phyloP scores from a whole-genome alignment of 2,329 filamentous ascomycete species.

The Talaromyces sp. region DNA sequence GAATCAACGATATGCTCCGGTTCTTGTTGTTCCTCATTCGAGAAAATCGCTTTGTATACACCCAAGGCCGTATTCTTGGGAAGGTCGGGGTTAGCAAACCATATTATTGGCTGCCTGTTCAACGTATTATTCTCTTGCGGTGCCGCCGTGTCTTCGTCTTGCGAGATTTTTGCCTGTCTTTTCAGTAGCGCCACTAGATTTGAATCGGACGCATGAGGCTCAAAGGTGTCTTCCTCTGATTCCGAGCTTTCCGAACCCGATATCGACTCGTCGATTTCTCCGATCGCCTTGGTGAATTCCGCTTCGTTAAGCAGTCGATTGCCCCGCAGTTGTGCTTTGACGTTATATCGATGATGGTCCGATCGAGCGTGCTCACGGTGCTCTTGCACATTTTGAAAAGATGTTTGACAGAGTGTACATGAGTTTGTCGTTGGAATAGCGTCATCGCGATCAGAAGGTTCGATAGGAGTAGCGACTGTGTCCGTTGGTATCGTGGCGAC shows the following conservation, averaged over 20 bases:
- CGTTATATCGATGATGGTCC: conserved; percentile 88
- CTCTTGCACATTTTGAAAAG: conserved; percentile 70
- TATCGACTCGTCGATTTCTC: conserved; percentile 86
- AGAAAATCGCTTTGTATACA: conserved; percentile 79
- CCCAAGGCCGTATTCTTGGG: conserved; percentile 78
- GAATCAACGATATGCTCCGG: conserved; percentile 62
- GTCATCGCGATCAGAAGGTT: conserved; percentile 40
- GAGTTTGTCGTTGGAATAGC: conserved; percentile 58
- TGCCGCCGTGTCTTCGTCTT: conserved; percentile 45
- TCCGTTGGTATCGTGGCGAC: conserved; percentile 25
- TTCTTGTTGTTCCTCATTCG: conserved; percentile 65
- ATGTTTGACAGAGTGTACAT: conserved; percentile 74
- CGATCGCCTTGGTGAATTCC: conserved; percentile 84
- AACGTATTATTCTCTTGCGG: conserved; percentile 50
- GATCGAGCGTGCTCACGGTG: conserved; percentile 84
- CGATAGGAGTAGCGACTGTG: conserved; percentile 24
- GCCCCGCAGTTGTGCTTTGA: conserved; percentile 84
- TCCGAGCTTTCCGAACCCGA: conserved; percentile 70
- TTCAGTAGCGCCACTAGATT: conserved; percentile 64
- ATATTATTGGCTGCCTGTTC: conserved; percentile 73
- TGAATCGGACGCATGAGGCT: conserved; percentile 44
- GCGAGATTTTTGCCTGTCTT: conserved; percentile 23
- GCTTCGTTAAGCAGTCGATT: conserved; percentile 67
- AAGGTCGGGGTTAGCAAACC: conserved; percentile 75
- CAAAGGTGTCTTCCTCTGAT: conserved; percentile 62